A percentile compares a stretch with the other conserved stretches of the same genome.
Conservation (phyloP, 805 yeast genomes). For the Spathaspora boniae region DNA sequence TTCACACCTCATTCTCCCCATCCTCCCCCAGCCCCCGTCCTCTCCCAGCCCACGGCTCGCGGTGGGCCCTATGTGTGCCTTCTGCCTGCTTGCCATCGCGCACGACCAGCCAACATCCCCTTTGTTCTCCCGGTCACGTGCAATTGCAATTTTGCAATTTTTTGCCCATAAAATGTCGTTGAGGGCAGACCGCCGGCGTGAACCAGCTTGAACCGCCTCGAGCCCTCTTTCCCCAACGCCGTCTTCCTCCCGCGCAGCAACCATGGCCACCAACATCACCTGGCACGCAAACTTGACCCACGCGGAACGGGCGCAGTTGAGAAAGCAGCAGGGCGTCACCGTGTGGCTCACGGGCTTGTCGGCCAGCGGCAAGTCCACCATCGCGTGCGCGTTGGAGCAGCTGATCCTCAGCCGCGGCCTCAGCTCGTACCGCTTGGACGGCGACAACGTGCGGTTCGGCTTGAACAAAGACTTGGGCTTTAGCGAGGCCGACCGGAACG, state of each 20-base stretch:
- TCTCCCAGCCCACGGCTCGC: too few relatives aligned
- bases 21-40: too few relatives aligned
- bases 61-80: too few relatives aligned
- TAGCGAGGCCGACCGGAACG: slow-evolving; percentile 86
- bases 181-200: too few relatives aligned
- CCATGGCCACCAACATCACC: slow-evolving; percentile 92
- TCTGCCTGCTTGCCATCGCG: too few relatives aligned
- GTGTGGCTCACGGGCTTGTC: slow-evolving; percentile 94
- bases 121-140: too few relatives aligned
- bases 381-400: slow-evolving; percentile 93
- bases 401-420: slow-evolving; percentile 64
- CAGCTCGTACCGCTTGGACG: slow-evolving; percentile 85
- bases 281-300: slow-evolving; percentile 92
- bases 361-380: slow-evolving; percentile 92
- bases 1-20: too few relatives aligned
- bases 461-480: slow-evolving; percentile 93
- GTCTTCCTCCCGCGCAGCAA: slow-evolving; percentile 5
- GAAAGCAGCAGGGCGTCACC: slow-evolving; percentile 84
- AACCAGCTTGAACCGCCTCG: too few relatives aligned
- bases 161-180: too few relatives aligned
- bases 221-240: too few relatives aligned
- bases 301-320: slow-evolving; percentile 67
- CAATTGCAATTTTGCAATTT: not conserved
- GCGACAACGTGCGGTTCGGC: slow-evolving; percentile 92
- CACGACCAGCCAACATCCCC: too few relatives aligned